Evolutionary conservation across 495 filamentous ascomycete species (phyloP), one percentile per base, ranked within the genome.

Genomic region (Apiosordaria backusii): DNA sequence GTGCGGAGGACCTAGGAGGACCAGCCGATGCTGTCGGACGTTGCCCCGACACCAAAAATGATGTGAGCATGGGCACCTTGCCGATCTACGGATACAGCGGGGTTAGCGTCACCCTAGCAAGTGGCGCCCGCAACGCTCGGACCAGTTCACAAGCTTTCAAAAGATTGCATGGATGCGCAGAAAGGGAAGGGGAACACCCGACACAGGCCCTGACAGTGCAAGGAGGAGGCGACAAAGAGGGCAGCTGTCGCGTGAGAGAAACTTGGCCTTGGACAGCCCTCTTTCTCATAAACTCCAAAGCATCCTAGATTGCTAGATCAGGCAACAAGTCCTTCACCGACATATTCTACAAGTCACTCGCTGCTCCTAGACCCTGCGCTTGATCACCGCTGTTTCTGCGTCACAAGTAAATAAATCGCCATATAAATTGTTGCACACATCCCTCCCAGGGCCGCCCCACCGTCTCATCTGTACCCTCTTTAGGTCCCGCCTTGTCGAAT

Each of bases 241-340:
- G 70, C 64, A 72, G 69, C 64, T 69, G 69, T 72, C 70, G 70
- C 70, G 67, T 72, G 70, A 69, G 67, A 40, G 25, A 24, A 21
- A 21, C 50, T 57, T 55, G 9, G 53, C 9, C 5, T 13, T n/a
- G n/a, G n/a, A n/a, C n/a, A n/a, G n/a, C n/a, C n/a, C n/a, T 45
- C 35, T 45, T 45, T 45, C 10, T 45, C 27, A 3, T 29, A 29
- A 35, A 35, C 3, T 6, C 5, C 29, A 35, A 35, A 35, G 10
- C 29, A 35, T 35, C 29, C 29, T 35, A 35, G 29, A 35, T 35
- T 35, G 29, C 10, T 45, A 9, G 3, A 45, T 15, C 16, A 15
- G 35, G 35, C 35, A 45, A 0, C 35, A 18, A 45, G 13, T 7
- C 35, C 35, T 2, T 45, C 35, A 45, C 35, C 35, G 35, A 45